A percentile compares a stretch with the other conserved stretches of the same genome.
phyloP scores from a whole-genome alignment of 1,139 yeast genomes.

The Taphrina sp. region DNA sequence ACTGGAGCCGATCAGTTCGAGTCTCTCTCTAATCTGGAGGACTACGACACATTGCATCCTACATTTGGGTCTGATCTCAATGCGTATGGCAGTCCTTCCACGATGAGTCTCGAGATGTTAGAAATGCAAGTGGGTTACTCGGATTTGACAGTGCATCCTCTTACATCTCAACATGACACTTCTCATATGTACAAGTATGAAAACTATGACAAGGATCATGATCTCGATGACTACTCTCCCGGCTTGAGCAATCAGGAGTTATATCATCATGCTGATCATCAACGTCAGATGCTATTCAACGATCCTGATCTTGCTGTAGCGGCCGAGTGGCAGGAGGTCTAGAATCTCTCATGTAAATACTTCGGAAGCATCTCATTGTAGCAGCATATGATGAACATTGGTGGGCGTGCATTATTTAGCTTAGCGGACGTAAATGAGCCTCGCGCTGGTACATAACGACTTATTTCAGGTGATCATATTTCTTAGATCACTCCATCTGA shows the following conservation, averaged over 20 bases:
- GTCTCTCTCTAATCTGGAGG: conserved; percentile 1
- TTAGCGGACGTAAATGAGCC: too few relatives aligned
- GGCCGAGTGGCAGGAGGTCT: conserved; percentile 9
- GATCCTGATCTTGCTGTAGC: conserved; percentile 1
- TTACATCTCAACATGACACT: not conserved
- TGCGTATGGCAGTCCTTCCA: not conserved
- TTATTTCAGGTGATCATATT: too few relatives aligned
- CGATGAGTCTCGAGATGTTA: conserved; percentile 9
- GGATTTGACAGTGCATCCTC: not conserved
- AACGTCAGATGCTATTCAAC: conserved; percentile 21
- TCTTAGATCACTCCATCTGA: too few relatives aligned
- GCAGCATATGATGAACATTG: too few relatives aligned
- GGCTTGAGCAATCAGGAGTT: conserved; percentile 8
- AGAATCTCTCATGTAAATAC: too few relatives aligned
- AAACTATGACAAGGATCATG: conserved; percentile 7
- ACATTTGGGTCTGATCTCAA: conserved; percentile 4
- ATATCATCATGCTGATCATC: conserved; percentile 13
- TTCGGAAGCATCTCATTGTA: too few relatives aligned
- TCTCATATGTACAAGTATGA: conserved; percentile 12
- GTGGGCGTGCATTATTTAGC: too few relatives aligned
- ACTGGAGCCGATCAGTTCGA: not conserved
- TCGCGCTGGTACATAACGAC: too few relatives aligned
- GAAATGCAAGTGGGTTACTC: conserved; percentile 14
- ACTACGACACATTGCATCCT: conserved; percentile 7
- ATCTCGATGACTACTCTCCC: conserved; percentile 12